These are phyloP conservation scores for Globisporangium apiculatum DNA, from an alignment of 352 stramenopile species.

Conservation along the genomic window DNA sequence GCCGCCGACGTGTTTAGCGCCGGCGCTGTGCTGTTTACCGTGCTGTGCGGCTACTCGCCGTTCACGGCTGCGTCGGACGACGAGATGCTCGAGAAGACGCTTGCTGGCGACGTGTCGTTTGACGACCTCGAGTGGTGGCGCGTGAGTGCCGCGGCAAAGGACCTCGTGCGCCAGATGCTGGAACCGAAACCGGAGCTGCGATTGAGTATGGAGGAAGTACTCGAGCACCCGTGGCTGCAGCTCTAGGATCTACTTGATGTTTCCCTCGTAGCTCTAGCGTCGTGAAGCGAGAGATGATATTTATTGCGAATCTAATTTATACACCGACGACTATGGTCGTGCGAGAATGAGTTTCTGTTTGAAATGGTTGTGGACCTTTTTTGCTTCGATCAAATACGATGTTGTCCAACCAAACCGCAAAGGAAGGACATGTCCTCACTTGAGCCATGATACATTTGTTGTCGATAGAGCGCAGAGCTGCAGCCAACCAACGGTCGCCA, in stretches of 20 bases:
- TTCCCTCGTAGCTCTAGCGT: not conserved
- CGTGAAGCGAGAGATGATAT: not conserved
- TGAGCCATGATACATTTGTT: too few species aligned
- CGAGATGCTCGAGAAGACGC: constrained; percentile 45
- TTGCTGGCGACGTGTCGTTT: constrained; percentile 44
- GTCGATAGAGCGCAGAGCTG: too few species aligned
- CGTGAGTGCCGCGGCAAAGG: constrained; percentile 42
- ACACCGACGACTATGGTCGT: not conserved
- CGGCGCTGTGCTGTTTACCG: constrained; percentile 59
- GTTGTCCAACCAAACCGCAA: too few species aligned
- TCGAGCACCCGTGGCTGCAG: constrained; percentile 51
- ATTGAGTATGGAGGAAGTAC: constrained; percentile 59
- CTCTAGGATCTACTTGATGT: constrained; percentile 5
- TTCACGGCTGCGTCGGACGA: constrained; percentile 58
- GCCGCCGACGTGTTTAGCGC: constrained; percentile 74
- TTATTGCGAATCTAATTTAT: not conserved
- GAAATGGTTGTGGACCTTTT: too few species aligned
- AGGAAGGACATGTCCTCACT: too few species aligned
- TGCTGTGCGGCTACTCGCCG: constrained; percentile 57
- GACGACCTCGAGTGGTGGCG: constrained; percentile 46
- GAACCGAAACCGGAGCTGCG: constrained; percentile 29
- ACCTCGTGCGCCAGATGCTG: constrained; percentile 59
- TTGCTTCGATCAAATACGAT: too few species aligned
- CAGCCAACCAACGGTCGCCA: too few species aligned
- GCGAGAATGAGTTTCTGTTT: too few species aligned